Evolutionary conservation across 2,329 filamentous ascomycete genomes (phyloP).

Genomic region (Claviceps fusiformis): DNA sequence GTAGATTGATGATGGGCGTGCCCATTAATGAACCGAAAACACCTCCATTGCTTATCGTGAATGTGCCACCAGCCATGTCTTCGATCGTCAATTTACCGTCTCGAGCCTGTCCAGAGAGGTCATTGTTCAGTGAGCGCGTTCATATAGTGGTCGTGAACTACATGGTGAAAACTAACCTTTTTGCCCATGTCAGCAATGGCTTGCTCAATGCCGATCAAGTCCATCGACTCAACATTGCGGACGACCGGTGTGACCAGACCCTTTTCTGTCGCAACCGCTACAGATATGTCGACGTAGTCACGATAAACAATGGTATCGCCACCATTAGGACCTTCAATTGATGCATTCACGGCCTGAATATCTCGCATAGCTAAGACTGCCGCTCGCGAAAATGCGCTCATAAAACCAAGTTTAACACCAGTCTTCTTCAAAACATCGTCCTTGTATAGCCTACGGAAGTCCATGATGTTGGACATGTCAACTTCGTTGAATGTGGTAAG

Average conservation of each 20-base stretch:
- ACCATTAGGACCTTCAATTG: conserved; percentile 87
- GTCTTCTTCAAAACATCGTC: conserved; percentile 92
- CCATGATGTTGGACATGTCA: conserved; percentile 96
- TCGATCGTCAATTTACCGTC: conserved; percentile 96
- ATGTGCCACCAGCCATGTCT: conserved; percentile 97
- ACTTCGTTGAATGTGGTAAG: conserved; percentile 98
- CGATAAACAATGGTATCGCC: conserved; percentile 97
- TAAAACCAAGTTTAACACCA: conserved; percentile 97
- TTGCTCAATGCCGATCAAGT: conserved; percentile 80
- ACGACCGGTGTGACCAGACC: conserved; percentile 94
- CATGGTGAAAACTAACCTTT: conserved; percentile 47
- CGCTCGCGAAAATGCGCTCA: conserved; percentile 92
- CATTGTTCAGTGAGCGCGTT: background rate
- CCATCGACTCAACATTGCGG: conserved; percentile 78
- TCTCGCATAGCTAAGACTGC: conserved; percentile 87
- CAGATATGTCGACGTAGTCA: conserved; percentile 95
- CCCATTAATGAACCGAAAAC: conserved; percentile 97
- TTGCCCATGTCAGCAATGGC: conserved; percentile 87
- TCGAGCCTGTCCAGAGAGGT: conserved; percentile 49
- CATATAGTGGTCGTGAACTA: background rate
- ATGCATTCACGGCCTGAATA: conserved; percentile 87
- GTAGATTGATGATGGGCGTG: conserved; percentile 95
- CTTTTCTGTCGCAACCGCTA: conserved; percentile 95
- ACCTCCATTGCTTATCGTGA: conserved; percentile 94
- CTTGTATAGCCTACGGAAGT: conserved; percentile 95